Base-by-base conservation (phyloP, 1,284 basidiomycete species). In the Puccinia hordei region DNA sequence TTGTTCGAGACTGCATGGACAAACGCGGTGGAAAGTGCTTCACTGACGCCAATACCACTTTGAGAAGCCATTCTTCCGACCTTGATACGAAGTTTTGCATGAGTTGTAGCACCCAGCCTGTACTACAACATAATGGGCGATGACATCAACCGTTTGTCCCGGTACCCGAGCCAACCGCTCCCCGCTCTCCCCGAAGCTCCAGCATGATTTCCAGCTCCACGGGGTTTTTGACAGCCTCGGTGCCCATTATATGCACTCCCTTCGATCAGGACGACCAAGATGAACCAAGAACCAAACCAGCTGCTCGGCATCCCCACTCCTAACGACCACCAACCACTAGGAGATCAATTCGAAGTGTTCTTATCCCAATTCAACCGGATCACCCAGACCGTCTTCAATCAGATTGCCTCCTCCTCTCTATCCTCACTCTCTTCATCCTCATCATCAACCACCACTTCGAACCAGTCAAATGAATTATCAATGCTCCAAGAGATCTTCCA, bases 21-120 rank as follows among this genome's bases (percentile, higher is more conserved):
- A 41, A 80, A 80, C 22, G 57, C 27, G 10, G n/a, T 38, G 6
- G 71, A 51, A n/a, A 80, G 78, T 46, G 38, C 59, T 8, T 71
- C 46, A 24, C 46, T 73, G 46, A 73, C 33, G 30, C 57, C n/a
- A 19, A 80, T 80, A 19, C 78, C 78, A 46, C 78, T 80, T 27
- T 73, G 78, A 55, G 78, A 59, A 44, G 69, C 73, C 78, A 80
- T 80, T 24, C 19, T 63, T 41, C 1, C 61, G 10, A 49, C 46
- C 46, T 49, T 49, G 53, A 55, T 55, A 4, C 53, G 53, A 55
- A 55, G 53, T 15, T 51, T 5, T 6, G 49, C n/a, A n/a, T n/a
- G n/a, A n/a, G n/a, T n/a, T n/a, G n/a, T n/a, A n/a, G n/a, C n/a
- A n/a, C n/a, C n/a, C n/a, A n/a, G n/a, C n/a, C n/a, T n/a, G n/a